Conservation (phyloP, 1,139 yeast species). For the Geotrichum reessii region DNA sequence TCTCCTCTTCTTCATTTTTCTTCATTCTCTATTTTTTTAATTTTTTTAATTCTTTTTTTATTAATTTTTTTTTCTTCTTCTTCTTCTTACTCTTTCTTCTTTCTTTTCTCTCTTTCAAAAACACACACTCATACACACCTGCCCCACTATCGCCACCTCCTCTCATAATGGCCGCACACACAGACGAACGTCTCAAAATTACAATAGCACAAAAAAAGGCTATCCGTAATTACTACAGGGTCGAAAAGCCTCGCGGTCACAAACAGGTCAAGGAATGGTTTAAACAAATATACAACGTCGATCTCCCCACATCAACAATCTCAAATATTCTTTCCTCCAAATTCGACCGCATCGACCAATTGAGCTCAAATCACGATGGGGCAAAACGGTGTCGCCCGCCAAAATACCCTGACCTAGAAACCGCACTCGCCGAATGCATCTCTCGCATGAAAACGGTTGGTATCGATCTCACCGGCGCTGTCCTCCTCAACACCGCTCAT, state of each 20-base stretch:
- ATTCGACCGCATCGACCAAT: conserved; percentile 18
- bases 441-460: conserved; percentile 14
- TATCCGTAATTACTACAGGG: conserved; percentile 15
- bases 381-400: conserved; percentile 19
- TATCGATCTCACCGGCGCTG: conserved; percentile 18
- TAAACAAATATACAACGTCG: conserved; percentile 14
- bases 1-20: not conserved
- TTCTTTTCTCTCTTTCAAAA: no score
- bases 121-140: not conserved
- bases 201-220: conserved; percentile 20
- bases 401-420: conserved; percentile 19
- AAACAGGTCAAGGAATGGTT: conserved; percentile 18
- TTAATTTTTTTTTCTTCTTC: not conserved
- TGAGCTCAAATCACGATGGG: conserved; percentile 17
- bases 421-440: conserved; percentile 17
- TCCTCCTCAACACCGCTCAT: conserved; percentile 15
- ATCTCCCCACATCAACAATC: conserved; percentile 19
- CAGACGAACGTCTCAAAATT: conserved; percentile 19
- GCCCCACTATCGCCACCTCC: not conserved
- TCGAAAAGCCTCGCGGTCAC: conserved; percentile 17
- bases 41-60: not conserved
- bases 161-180: conserved; percentile 13
- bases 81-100: no score
- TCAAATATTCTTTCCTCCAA: conserved; percentile 19
- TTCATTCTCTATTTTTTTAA: no score